Conservation (phyloP, 1,284 basidiomycete genomes). For the Exobasidium cylindrosporum region DNA sequence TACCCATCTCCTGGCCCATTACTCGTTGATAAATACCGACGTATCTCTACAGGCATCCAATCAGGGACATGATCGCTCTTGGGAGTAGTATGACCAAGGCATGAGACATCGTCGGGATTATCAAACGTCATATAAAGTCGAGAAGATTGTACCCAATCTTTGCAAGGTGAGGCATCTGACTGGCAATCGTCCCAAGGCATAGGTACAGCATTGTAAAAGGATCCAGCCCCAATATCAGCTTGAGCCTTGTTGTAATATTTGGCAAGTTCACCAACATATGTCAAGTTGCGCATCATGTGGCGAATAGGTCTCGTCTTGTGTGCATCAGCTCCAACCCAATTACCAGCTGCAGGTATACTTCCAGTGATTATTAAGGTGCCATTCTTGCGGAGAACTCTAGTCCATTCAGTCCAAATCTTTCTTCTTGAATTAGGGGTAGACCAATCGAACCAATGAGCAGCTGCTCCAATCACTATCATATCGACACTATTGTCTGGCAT, state of each 20-base stretch:
- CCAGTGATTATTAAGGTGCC: background rate
- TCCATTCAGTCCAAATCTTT: background rate
- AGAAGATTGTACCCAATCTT: background rate
- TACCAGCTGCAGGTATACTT: background rate
- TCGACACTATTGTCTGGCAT: conserved; percentile 1
- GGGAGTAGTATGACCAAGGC: background rate
- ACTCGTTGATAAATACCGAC: background rate
- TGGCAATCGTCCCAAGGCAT: background rate
- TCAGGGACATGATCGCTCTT: background rate
- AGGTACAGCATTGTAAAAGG: background rate
- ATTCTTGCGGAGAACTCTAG: background rate
- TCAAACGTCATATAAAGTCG: background rate
- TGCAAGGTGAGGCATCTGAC: background rate
- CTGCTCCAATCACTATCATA: background rate
- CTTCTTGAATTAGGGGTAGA: background rate
- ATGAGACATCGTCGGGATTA: background rate
- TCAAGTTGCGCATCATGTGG: background rate
- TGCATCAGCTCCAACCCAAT: background rate
- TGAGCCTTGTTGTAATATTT: background rate
- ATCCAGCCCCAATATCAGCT: background rate
- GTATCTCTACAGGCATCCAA: background rate
- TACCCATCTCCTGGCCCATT: background rate
- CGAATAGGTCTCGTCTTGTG: conserved; percentile 1
- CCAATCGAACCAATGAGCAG: conserved; percentile 4
- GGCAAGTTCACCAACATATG: background rate